These are phyloP conservation scores for Viridothelium virens DNA, from an alignment of 495 filamentous ascomycete species.

Conservation along the genomic window DNA sequence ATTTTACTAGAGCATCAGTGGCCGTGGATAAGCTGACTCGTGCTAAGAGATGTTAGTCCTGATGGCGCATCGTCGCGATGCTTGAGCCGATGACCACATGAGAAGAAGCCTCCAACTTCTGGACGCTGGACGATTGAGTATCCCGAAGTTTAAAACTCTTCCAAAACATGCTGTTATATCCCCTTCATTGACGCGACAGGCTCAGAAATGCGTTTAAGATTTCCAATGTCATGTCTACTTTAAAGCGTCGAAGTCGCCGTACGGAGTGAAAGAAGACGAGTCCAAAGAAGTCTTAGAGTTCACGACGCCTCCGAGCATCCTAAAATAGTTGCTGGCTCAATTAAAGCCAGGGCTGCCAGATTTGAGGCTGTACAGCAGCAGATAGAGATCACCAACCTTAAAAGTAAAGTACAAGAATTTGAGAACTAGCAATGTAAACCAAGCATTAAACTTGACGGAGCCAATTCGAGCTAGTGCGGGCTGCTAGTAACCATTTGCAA, in stretches of 20 bases:
- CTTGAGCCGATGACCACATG: not conserved
- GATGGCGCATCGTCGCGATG: not conserved
- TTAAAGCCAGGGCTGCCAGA: not conserved
- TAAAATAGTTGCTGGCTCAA: not conserved
- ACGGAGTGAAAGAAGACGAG: not conserved
- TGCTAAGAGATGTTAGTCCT: not conserved
- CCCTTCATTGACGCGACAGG: not conserved
- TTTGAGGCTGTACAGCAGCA: not conserved
- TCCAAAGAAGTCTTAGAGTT: not conserved
- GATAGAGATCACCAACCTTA: not conserved
- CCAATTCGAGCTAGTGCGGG: not conserved
- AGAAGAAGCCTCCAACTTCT: not conserved
- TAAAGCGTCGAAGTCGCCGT: not conserved
- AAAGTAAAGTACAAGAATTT: not conserved
- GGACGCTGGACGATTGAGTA: not conserved
- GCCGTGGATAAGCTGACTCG: not conserved
- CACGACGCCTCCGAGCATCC: not conserved
- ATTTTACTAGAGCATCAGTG: not conserved
- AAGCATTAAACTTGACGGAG: not conserved
- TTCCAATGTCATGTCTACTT: not conserved
- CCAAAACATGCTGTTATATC: not conserved
- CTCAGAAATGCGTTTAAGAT: not conserved
- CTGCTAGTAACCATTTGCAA: not conserved
- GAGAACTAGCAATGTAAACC: not conserved
- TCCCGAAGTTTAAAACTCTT: not conserved